Evolutionary conservation across 2,329 filamentous ascomycete species (phyloP).

Genomic region (Microascus cirrosus): DNA sequence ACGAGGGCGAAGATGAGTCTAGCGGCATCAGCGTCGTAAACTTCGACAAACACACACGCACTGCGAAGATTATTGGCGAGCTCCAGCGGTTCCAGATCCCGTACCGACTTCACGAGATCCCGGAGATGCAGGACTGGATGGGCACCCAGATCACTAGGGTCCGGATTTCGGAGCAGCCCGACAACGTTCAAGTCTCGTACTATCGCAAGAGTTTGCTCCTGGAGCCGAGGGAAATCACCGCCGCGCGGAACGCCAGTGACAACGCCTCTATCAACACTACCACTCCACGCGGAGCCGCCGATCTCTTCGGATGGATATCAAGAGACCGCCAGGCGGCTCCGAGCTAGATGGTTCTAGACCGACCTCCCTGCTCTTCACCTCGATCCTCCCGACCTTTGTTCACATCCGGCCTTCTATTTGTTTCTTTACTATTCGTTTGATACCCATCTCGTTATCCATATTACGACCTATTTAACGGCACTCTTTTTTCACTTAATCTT

Average conservation of each 20-base stretch:
- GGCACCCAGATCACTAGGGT: slow-evolving; percentile 70
- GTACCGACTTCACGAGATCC: slow-evolving; percentile 70
- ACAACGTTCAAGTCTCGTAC: slow-evolving; percentile 49
- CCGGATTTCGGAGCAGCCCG: slow-evolving; percentile 39
- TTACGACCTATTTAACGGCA: not conserved
- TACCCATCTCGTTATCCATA: slow-evolving; percentile 1
- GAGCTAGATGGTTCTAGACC: not conserved
- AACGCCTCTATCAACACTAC: slow-evolving; percentile 10
- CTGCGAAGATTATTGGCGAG: slow-evolving; percentile 89
- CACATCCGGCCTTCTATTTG: not conserved
- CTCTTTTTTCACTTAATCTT: not conserved
- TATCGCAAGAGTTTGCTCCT: slow-evolving; percentile 78
- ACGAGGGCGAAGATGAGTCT: slow-evolving; percentile 45
- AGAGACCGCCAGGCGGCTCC: slow-evolving; percentile 25
- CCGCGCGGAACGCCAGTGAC: slow-evolving; percentile 19
- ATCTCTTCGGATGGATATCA: slow-evolving; percentile 40
- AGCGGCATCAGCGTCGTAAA: slow-evolving; percentile 76
- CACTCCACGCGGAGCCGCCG: slow-evolving; percentile 18
- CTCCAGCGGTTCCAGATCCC: slow-evolving; percentile 94
- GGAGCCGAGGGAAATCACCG: slow-evolving; percentile 56
- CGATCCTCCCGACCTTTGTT: slow-evolving; percentile 1
- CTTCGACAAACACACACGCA: slow-evolving; percentile 93
- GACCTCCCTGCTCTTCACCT: not conserved
- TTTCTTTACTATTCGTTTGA: not conserved
- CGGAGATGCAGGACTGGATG: slow-evolving; percentile 90